Evolutionary conservation across 495 filamentous ascomycete species (phyloP), one percentile per base, ranked within the genome.

Genomic region (Aspergillus campestris): DNA sequence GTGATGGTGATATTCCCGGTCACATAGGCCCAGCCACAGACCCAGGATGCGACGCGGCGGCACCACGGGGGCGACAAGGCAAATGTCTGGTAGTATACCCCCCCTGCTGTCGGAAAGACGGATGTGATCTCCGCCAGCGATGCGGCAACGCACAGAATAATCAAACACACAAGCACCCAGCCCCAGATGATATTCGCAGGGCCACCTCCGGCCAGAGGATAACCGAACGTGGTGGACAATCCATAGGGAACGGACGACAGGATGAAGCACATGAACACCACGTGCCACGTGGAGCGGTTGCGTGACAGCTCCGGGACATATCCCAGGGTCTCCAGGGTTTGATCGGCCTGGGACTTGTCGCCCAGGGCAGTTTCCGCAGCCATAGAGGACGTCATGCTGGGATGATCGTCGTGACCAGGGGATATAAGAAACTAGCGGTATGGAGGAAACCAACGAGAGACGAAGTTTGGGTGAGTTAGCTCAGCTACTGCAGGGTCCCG

Each of bases 11-110:
- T 80, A 72, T 81, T 84, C 0, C 80, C 82, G 13, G 74, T 72
- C 7, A 82, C 70, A 48, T 79, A 84, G 46, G 84, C 74, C 82
- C 82, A 86, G 13, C 82, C 82, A 5, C 77, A 80, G n/a, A 78
- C 71, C 72, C 76, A 86, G 28, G 73, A 75, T n/a, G 81, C 58
- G 27, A 77, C 50, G 5, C 74, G 74, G 3, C 73, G 75, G 67
- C 74, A 83, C 40, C 59, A 61, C 48, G 58, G 58, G 51, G 54
- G 50, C 3, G 55, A 54, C n/a, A 69, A 69, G 39, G 77, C 75
- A 5, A 80, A 79, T 2, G 77, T 80, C 80, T 80, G 83, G 58
- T 83, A 78, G 48, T 83, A 83, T 55, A 82, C 78, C 3, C 78
- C 78, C 14, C 70, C 69, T 33, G 71, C 64, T 5, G 79, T 84